phyloP scores from a whole-genome alignment of 176 grass and related monocot genomes.

The Oryza longistaminata region DNA sequence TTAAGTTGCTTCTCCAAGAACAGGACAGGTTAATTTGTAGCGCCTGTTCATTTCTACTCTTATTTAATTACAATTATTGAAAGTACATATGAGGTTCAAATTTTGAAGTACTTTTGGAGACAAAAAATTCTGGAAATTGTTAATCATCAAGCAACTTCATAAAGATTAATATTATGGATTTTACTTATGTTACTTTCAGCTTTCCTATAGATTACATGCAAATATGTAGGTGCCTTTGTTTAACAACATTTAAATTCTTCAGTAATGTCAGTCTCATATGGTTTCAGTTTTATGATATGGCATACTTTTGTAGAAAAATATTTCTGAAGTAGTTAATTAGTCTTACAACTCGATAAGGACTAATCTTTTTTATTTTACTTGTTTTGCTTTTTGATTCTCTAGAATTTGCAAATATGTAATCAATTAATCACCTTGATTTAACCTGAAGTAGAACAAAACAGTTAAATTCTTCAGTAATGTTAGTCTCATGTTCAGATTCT shows the following conservation, averaged over 20 bases:
- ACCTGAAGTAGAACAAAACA: conserved; percentile 44
- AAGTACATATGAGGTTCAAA: conserved; percentile 15
- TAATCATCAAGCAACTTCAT: neutral
- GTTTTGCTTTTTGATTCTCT: neutral
- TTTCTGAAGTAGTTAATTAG: neutral
- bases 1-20: neutral
- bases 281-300: neutral
- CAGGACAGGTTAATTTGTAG: neutral
- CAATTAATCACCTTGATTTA: conserved; percentile 6
- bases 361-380: neutral
- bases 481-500: conserved; percentile 82
- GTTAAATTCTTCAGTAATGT: conserved; percentile 60
- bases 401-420: neutral
- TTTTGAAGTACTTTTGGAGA: conserved; percentile 1
- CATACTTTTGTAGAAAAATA: neutral
- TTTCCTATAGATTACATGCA: neutral
- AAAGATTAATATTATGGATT: neutral
- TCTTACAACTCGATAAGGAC: neutral
- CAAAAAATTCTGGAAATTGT: neutral
- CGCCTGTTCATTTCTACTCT: neutral
- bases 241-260: neutral
- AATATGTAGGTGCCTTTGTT: neutral
- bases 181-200: neutral
- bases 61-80: conserved; percentile 27
- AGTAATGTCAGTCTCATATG: neutral